phyloP scores from a whole-genome alignment of 202 grass and related monocot species.

The Eragrostis tef region DNA sequence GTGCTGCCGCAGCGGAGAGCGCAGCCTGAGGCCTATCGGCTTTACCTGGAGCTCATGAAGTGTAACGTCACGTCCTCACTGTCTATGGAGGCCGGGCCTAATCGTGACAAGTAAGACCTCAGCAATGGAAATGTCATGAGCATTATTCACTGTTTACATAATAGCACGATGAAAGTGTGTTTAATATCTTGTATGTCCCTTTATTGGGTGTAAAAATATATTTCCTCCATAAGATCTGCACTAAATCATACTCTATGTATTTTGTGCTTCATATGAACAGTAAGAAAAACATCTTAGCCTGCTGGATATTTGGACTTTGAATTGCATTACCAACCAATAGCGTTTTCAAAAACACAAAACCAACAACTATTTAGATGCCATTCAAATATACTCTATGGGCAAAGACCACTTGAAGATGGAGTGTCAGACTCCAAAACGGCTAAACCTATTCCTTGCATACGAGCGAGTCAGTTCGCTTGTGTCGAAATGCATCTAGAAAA shows the following conservation, averaged over 20 bases:
- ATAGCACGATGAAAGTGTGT: neutral
- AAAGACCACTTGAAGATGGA: no score
- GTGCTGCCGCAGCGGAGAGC: slow-evolving; percentile 76
- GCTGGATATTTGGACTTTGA: slow-evolving; percentile 1
- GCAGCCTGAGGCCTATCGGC: slow-evolving; percentile 78
- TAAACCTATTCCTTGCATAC: no score
- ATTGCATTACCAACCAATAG: neutral
- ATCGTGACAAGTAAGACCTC: slow-evolving; percentile 70
- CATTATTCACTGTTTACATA: neutral
- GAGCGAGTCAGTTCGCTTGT: no score
- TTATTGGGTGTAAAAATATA: neutral
- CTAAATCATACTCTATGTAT: neutral
- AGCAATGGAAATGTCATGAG: neutral
- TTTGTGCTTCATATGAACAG: neutral
- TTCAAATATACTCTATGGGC: no score
- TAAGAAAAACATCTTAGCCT: neutral
- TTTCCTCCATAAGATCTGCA: neutral
- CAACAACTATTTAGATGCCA: neutral
- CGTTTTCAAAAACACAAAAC: no score
- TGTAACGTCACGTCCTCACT: slow-evolving; percentile 60
- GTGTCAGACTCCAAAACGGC: no score
- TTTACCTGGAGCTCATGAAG: slow-evolving; percentile 82
- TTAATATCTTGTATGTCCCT: no score
- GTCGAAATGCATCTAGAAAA: no score
- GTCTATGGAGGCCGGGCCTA: slow-evolving; percentile 48